Evolutionary conservation across 2,329 filamentous ascomycete species (phyloP), one percentile per base, ranked within the genome.

Genomic region (Diaporthe destruens): DNA sequence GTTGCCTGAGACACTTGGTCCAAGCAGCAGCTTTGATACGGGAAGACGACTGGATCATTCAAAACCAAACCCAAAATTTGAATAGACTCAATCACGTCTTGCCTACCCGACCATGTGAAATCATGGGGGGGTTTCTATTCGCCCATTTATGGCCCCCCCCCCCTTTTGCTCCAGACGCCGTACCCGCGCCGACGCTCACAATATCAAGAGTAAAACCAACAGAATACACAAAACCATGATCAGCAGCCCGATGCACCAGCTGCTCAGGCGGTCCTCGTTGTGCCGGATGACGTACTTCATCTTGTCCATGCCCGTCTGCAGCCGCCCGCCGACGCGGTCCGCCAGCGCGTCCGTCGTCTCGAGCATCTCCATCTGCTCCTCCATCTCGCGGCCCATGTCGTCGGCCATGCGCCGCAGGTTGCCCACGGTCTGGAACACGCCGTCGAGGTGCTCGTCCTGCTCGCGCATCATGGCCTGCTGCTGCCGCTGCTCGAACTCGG

Each of bases 311-410:
- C 96, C 96, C 71, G 88, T 94, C 84, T 94, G 91, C 78, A 99
- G 83, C 80, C 96, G 92, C 1, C 94, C 93, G 18, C 94, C 93
- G 1, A 99, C 95, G 44, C 96, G 88, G 81, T 98, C 95, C 5
- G 94, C 94, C 71, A 97, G 86, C 39, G 87, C 89, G 82, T 98
- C 96, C 53, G 97, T 93, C 68, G 93, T 91, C 75, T 96, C 92
- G 72, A 99, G 87, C 89, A 98, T 92, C 81, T 95, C 94, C 29
- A 88, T 89, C 86, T 99, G 96, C 84, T 99, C 96, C 83, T 98
- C 97, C 57, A 99, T 86, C 85, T 99, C 96, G 72, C 96, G 87
- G 1, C 96, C 96, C 96, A 99, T 99, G 77, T 95, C 94, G 82
- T 97, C 92, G 1, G 96, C 97, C 86, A 98, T 96, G 80, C 93